phyloP scores from a whole-genome alignment of 1,284 basidiomycete species.

The Fomitopsis schrenkii region DNA sequence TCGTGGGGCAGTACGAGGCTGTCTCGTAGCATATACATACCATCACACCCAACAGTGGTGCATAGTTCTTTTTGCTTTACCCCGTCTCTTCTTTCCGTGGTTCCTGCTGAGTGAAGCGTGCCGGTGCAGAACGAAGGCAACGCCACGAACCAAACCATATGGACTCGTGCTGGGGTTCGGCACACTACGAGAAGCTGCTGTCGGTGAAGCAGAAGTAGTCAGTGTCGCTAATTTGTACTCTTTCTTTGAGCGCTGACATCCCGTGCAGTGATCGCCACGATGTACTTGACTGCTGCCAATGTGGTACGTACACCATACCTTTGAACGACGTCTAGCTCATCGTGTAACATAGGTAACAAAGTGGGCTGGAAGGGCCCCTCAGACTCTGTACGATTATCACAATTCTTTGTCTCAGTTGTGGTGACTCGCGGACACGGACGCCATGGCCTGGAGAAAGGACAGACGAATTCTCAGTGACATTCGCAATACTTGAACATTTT shows the following conservation, averaged over 20 bases:
- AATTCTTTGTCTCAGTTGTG: slow-evolving; percentile 3
- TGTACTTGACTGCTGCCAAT: slow-evolving; percentile 58
- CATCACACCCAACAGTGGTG: slow-evolving; percentile 43
- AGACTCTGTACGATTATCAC: slow-evolving; percentile 21
- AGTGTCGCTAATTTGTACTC: slow-evolving; percentile 14
- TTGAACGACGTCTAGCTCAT: not conserved
- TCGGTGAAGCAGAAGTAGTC: slow-evolving; percentile 55
- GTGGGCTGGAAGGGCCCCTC: slow-evolving; percentile 22
- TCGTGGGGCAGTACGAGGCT: slow-evolving; percentile 30
- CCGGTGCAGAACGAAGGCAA: slow-evolving; percentile 50
- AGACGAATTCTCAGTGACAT: no score
- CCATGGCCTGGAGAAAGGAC: no score
- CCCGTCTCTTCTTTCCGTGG: slow-evolving; percentile 5
- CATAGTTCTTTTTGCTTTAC: slow-evolving; percentile 45
- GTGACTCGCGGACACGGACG: not conserved
- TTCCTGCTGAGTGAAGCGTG: not conserved
- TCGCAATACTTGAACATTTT: not conserved
- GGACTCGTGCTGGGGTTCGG: slow-evolving; percentile 47
- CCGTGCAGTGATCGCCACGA: slow-evolving; percentile 46
- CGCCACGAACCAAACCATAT: slow-evolving; percentile 49
- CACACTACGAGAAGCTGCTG: slow-evolving; percentile 42
- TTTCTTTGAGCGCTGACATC: slow-evolving; percentile 2
- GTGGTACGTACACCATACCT: slow-evolving; percentile 36
- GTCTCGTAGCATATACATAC: slow-evolving; percentile 34
- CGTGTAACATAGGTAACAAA: slow-evolving; percentile 4